These are phyloP conservation scores for Lactifluus rugatus DNA, from an alignment of 768 basidiomycete species.

Conservation along the genomic window DNA sequence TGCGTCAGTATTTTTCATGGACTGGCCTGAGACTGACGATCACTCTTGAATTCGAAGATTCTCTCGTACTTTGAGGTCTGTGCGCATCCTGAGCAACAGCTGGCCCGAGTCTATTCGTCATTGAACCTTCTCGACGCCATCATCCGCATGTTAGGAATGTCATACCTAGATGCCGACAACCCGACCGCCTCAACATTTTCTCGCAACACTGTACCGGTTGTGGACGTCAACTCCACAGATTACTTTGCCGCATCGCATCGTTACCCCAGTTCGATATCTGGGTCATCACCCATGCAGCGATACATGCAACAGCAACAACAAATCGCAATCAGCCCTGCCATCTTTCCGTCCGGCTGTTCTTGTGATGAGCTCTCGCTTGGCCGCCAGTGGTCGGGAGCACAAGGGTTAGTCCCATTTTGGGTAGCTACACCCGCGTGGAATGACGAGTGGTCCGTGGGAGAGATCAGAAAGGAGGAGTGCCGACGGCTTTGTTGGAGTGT, in stretches of 20 bases:
- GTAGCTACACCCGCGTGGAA: slow-evolving; percentile 56
- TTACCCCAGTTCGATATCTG: not conserved
- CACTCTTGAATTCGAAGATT: slow-evolving; percentile 33
- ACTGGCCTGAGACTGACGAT: not conserved
- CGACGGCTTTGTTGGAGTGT: slow-evolving; percentile 68
- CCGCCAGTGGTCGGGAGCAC: slow-evolving; percentile 39
- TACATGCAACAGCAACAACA: not conserved
- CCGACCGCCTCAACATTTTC: slow-evolving; percentile 20
- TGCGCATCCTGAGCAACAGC: slow-evolving; percentile 52
- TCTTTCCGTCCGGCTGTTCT: slow-evolving; percentile 26
- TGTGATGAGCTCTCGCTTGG: slow-evolving; percentile 44
- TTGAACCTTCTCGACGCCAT: slow-evolving; percentile 58
- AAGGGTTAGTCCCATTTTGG: slow-evolving; percentile 54
- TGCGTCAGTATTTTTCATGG: slow-evolving; percentile 26
- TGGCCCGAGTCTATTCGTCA: slow-evolving; percentile 44
- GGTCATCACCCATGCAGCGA: not conserved
- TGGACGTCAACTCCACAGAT: not conserved
- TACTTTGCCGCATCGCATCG: not conserved
- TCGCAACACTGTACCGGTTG: slow-evolving; percentile 7
- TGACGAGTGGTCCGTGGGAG: slow-evolving; percentile 44
- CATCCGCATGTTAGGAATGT: slow-evolving; percentile 51
- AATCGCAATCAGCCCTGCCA: not conserved
- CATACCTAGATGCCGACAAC: slow-evolving; percentile 49
- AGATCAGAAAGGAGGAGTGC: slow-evolving; percentile 62
- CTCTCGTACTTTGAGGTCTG: slow-evolving; percentile 65